Conservation (phyloP, 2,329 filamentous ascomycete genomes). For the Nothophoma quercina region DNA sequence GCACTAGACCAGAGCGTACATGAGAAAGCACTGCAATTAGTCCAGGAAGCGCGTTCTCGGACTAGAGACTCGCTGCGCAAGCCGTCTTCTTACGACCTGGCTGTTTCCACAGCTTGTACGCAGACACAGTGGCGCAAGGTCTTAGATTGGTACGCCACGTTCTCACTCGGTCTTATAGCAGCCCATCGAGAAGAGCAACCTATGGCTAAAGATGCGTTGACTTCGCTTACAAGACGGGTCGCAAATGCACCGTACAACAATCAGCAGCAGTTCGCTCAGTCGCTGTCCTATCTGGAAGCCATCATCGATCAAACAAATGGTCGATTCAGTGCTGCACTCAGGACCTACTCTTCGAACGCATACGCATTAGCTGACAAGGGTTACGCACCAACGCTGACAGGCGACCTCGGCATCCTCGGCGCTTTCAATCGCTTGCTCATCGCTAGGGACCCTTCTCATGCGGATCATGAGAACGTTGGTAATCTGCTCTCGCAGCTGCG, state of each 20-base stretch:
- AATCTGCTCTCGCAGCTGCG: conserved; percentile 71
- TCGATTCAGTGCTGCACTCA: conserved; percentile 71
- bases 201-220: conserved; percentile 42
- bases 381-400: conserved; percentile 34
- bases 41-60: conserved; percentile 64
- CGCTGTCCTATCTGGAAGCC: conserved; percentile 76
- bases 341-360: conserved; percentile 68
- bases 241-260: conserved; percentile 53
- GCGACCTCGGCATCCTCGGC: conserved; percentile 57
- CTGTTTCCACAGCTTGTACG: conserved; percentile 32
- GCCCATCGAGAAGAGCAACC: conserved; percentile 76
- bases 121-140: conserved; percentile 70
- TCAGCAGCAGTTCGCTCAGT: conserved; percentile 56
- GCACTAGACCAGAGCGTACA: conserved; percentile 63
- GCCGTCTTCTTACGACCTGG: conserved; percentile 24
- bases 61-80: conserved; percentile 49
- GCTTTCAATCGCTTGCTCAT: conserved; percentile 59
- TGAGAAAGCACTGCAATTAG: conserved; percentile 63
- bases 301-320: conserved; percentile 80
- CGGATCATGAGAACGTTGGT: conserved; percentile 62
- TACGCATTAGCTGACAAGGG: conserved; percentile 60
- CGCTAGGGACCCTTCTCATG: conserved; percentile 48
- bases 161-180: conserved; percentile 74
- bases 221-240: conserved; percentile 34
- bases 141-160: conserved; percentile 72